Percentiles rank a stretch among this genome's conserved stretches.
These are phyloP conservation scores for Chrysosphaeria jannelii DNA, from an alignment of 2,329 filamentous ascomycete genomes.

Conservation along the genomic window DNA sequence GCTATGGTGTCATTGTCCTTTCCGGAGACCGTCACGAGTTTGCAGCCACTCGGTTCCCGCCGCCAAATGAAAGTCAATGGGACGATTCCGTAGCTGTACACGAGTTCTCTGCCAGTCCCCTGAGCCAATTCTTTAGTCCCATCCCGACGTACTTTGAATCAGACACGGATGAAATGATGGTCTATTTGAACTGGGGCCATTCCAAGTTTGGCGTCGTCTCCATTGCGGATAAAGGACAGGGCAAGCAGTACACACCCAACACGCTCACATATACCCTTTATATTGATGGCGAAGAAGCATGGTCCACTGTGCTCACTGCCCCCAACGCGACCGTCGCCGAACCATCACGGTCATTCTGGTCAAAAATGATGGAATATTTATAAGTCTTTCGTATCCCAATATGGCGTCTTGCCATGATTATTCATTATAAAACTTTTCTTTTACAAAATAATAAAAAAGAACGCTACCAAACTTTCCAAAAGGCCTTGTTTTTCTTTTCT, in stretches of 20 bases:
- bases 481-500: too few species aligned
- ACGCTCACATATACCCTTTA: conserved; percentile 55
- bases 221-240: conserved; percentile 19
- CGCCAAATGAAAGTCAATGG: conserved; percentile 26
- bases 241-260: conserved; percentile 14
- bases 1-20: conserved; percentile 52
- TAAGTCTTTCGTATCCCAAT: too few species aligned
- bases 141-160: conserved; percentile 57
- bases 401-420: too few species aligned
- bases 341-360: conserved; percentile 15
- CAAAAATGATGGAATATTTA: conserved; percentile 8
- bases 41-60: conserved; percentile 54
- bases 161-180: conserved; percentile 53
- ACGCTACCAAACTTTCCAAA: too few species aligned
- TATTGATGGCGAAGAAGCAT: conserved; percentile 50
- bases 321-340: conserved; percentile 8
- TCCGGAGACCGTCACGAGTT: conserved; percentile 95
- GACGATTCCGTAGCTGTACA: conserved; percentile 36
- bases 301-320: conserved; percentile 29
- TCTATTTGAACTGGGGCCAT: conserved; percentile 61
- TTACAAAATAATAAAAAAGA: too few species aligned
- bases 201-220: conserved; percentile 69
- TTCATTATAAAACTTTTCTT: too few species aligned
- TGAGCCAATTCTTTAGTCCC: conserved; percentile 85
- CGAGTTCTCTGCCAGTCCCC: conserved; percentile 72